Evolutionary conservation across 805 yeast genomes (phyloP).

Genomic region (Kodamaea neixiangensis): DNA sequence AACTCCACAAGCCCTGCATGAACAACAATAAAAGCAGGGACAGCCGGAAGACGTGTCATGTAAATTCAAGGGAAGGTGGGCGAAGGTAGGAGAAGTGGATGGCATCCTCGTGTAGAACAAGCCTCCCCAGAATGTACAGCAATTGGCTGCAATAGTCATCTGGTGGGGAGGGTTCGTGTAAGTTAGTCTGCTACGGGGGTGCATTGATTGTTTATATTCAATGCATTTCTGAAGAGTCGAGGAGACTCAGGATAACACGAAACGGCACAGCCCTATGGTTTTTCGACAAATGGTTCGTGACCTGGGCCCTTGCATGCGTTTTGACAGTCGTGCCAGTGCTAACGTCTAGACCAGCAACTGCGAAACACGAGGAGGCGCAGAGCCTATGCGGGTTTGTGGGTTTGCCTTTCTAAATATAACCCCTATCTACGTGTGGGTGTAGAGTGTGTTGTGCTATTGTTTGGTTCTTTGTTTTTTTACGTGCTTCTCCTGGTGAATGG

Average conservation of each 20-base stretch:
- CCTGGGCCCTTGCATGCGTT: too few relatives aligned
- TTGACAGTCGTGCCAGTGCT: too few relatives aligned
- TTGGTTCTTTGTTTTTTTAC: not conserved
- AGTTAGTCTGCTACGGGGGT: not conserved
- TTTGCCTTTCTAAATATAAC: not conserved
- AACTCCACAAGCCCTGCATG: not conserved
- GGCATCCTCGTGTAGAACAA: not conserved
- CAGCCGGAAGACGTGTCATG: too few relatives aligned
- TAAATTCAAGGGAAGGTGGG: not conserved
- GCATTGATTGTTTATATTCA: not conserved
- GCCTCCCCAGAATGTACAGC: not conserved
- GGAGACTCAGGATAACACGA: not conserved
- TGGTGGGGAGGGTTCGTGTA: not conserved
- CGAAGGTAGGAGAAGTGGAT: too few relatives aligned
- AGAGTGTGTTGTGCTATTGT: not conserved
- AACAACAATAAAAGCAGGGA: not conserved
- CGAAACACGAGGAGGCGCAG: not conserved
- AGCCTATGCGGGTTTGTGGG: not conserved
- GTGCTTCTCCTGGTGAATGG: not conserved
- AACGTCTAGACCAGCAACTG: too few relatives aligned
- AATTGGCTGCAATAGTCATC: not conserved
- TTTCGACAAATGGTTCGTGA: too few relatives aligned
- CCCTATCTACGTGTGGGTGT: not conserved
- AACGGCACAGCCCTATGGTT: not conserved
- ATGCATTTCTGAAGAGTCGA: not conserved